These are phyloP conservation scores for Tuber brumale DNA, from an alignment of 495 filamentous ascomycete genomes.

Conservation along the genomic window DNA sequence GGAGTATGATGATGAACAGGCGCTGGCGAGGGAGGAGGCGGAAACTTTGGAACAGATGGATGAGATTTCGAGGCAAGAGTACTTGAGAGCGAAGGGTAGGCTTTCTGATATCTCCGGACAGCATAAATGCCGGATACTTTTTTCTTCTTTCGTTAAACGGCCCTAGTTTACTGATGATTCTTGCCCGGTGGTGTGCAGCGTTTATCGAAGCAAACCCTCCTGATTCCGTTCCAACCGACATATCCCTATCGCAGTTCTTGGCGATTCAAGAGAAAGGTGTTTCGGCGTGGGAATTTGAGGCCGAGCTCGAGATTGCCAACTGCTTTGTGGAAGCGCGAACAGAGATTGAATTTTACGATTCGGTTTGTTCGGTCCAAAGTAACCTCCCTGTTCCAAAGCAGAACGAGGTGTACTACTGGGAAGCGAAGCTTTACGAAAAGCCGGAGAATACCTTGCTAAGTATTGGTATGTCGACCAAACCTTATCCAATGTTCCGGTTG, in stretches of 20 bases:
- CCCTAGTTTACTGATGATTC: slow-evolving; percentile 3
- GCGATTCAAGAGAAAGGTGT: slow-evolving; percentile 99
- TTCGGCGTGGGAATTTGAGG: slow-evolving; percentile 97
- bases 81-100: slow-evolving; percentile 89
- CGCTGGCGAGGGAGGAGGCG: slow-evolving; percentile 83
- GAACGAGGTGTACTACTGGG: slow-evolving; percentile 99
- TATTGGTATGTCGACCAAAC: slow-evolving; percentile 91
- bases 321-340: slow-evolving; percentile 95
- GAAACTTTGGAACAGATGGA: slow-evolving; percentile 95
- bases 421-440: slow-evolving; percentile 96
- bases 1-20: slow-evolving; percentile 96
- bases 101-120: slow-evolving; percentile 4
- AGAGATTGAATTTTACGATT: slow-evolving; percentile 97
- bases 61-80: slow-evolving; percentile 81
- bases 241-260: slow-evolving; percentile 92
- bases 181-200: slow-evolving; percentile 49
- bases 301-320: slow-evolving; percentile 95
- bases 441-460: slow-evolving; percentile 77
- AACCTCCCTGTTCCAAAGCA: slow-evolving; percentile 96
- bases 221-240: slow-evolving; percentile 91
- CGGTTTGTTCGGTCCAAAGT: slow-evolving; percentile 93
- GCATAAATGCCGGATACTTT: not conserved
- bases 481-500: slow-evolving; percentile 88
- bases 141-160: not conserved
- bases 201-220: slow-evolving; percentile 92